Base-by-base conservation (phyloP, 208 protist genomes). In the Blechomonas ayalai region DNA sequence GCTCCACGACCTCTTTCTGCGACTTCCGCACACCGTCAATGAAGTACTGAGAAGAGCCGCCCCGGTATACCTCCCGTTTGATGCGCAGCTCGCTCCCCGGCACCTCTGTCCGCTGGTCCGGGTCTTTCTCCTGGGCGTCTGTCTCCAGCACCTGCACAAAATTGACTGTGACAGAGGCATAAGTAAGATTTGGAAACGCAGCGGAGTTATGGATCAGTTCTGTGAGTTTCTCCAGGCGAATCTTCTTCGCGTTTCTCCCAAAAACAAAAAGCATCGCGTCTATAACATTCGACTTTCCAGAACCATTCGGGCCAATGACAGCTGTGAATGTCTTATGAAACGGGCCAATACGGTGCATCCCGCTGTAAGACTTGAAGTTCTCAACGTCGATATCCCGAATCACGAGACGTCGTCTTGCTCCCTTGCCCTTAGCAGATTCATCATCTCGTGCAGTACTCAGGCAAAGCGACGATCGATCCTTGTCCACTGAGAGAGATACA, bases 191-290 rank as follows among this genome's bases (percentile, higher is more conserved):
- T 12, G 75, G 86, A 61, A 97, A 70, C 1, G 94, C 79, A 23
- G 96, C 82, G 8, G 97, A 99, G 48, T 82, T 93, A 73, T 99
- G 98, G 56, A 99, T 99, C 5, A 99, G 84, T 56, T 99, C 98
- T 1, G 76, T 84, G 1, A 99, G 40, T 60, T 97, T 98, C 13
- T 92, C 85, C 26, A 95, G 66, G n/a, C 99, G 89, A 19, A 99
- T 97, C 61, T 99, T 81, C 50, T 96, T 97, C 0, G 98, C 97
- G 27, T 90, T 86, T 39, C 95, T 96, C 28, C 98, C 98, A 80
- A 99, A 99, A 10, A 99, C 98, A 75, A 99, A 99, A 4, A 99
- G 81, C 70, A 99, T 90, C 2, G 97, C 85, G 69, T 99, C 99
- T 51, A 99, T 99, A 12, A 99, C 97, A 70, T 99, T 99, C 8